These are phyloP conservation scores for Hyaloperonospora arabidopsidis DNA, from an alignment of 352 stramenopile species.

Conservation along the genomic window DNA sequence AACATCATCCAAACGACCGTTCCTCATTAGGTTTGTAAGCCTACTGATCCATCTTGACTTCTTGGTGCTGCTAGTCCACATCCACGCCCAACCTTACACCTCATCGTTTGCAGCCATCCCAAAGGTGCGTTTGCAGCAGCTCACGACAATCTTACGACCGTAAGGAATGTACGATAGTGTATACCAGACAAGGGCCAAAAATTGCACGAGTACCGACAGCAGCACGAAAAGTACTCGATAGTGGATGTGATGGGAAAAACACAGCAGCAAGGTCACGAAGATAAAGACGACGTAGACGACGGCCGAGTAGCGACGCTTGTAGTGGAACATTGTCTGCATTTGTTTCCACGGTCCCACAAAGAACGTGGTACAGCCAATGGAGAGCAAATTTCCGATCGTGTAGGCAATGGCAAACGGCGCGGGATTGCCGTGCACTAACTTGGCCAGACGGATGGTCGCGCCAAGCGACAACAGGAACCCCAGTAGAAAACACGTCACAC, in stretches of 20 bases:
- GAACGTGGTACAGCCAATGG: constrained; percentile 75
- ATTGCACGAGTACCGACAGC: constrained; percentile 69
- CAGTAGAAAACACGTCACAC: constrained; percentile 69
- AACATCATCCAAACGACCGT: too few relatives aligned
- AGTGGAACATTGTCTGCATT: constrained; percentile 74
- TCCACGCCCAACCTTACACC: constrained; percentile 21
- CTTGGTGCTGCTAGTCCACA: neutral
- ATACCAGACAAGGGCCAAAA: constrained; percentile 78
- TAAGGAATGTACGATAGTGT: constrained; percentile 86
- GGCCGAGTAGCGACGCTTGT: constrained; percentile 63
- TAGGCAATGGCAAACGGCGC: constrained; percentile 80
- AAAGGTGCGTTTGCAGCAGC: constrained; percentile 58
- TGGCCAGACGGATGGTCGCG: constrained; percentile 69
- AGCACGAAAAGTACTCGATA: constrained; percentile 66
- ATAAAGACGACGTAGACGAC: constrained; percentile 78
- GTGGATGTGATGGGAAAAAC: constrained; percentile 59
- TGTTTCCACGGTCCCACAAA: constrained; percentile 82
- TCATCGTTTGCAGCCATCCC: constrained; percentile 45
- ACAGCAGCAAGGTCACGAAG: constrained; percentile 61
- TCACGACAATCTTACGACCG: constrained; percentile 55
- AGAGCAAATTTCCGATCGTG: constrained; percentile 80
- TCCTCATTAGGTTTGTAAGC: too few relatives aligned
- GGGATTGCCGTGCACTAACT: constrained; percentile 67
- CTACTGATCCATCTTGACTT: neutral
- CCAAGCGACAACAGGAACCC: constrained; percentile 79